phyloP scores from a whole-genome alignment of 176 grass and related monocot species.

The Eragrostis curvula region DNA sequence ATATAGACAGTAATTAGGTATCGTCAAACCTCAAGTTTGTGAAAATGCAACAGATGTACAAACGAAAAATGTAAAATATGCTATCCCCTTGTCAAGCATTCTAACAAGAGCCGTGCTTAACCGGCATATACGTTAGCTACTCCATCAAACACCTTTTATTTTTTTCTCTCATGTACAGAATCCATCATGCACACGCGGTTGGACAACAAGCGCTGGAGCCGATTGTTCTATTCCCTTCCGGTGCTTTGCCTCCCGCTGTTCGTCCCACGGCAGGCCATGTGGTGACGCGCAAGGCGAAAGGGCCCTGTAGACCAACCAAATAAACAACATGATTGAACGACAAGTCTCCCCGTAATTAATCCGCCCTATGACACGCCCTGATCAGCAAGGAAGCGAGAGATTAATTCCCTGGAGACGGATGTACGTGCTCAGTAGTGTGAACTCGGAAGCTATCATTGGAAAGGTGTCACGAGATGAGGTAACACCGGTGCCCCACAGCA shows the following conservation, averaged over 20 bases:
- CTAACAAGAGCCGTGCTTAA: neutral
- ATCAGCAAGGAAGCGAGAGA: conserved; percentile 38
- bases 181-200: conserved; percentile 1
- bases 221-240: neutral
- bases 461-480: conserved; percentile 38
- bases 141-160: neutral
- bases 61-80: neutral
- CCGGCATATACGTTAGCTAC: neutral
- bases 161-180: neutral
- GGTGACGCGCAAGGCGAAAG: conserved; percentile 10
- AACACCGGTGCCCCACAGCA: conserved; percentile 33
- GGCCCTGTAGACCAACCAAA: conserved; percentile 6
- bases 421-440: neutral
- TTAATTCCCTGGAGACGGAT: neutral
- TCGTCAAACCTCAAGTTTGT: neutral
- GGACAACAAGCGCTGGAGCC: neutral
- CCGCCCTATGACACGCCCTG: neutral
- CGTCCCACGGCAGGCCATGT: conserved; percentile 19
- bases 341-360: conserved; percentile 28
- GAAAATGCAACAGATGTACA: neutral
- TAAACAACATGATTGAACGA: neutral
- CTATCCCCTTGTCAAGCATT: neutral
- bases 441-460: conserved; percentile 25
- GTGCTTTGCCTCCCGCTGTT: neutral
- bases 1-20: neutral